Conservation (phyloP, 345 rosid genomes). For the Corchorus olitorius region DNA sequence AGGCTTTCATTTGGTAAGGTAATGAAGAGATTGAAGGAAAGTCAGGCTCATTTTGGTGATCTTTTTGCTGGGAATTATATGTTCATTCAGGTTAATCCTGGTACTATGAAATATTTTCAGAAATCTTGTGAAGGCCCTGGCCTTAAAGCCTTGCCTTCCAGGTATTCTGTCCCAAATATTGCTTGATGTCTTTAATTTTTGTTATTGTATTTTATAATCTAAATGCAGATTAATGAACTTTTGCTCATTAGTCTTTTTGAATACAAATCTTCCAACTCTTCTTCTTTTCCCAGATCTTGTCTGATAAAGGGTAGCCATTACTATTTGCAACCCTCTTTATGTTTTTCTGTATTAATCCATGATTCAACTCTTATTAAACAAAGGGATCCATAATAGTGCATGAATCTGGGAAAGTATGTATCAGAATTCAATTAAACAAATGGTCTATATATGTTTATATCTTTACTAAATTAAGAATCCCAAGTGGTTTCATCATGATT, state of each 20-base stretch:
- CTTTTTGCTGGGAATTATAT: slow-evolving; percentile 78
- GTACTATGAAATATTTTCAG: slow-evolving; percentile 43
- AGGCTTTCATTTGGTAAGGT: slow-evolving; percentile 38
- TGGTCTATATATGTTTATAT: not conserved
- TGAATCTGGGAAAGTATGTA: not conserved
- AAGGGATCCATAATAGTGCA: not conserved
- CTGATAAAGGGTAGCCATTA: not conserved
- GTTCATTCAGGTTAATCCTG: slow-evolving; percentile 68
- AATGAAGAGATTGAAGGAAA: slow-evolving; percentile 61
- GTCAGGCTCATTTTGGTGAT: slow-evolving; percentile 68
- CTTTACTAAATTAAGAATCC: not conserved
- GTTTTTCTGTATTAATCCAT: not conserved
- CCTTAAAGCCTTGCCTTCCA: not conserved
- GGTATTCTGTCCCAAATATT: not conserved
- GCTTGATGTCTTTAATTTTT: not conserved
- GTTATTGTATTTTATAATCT: not conserved
- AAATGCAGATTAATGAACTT: not conserved
- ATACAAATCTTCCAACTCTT: not conserved
- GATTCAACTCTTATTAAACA: not conserved
- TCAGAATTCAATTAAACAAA: not conserved
- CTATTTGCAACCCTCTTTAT: not conserved
- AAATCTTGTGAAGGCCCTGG: slow-evolving; percentile 26
- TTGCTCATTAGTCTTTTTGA: not conserved
- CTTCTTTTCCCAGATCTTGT: not conserved
- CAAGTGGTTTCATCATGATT: not conserved